These are phyloP conservation scores for Colletotrichum salicis DNA, from an alignment of 2,329 filamentous ascomycete genomes.

Conservation along the genomic window DNA sequence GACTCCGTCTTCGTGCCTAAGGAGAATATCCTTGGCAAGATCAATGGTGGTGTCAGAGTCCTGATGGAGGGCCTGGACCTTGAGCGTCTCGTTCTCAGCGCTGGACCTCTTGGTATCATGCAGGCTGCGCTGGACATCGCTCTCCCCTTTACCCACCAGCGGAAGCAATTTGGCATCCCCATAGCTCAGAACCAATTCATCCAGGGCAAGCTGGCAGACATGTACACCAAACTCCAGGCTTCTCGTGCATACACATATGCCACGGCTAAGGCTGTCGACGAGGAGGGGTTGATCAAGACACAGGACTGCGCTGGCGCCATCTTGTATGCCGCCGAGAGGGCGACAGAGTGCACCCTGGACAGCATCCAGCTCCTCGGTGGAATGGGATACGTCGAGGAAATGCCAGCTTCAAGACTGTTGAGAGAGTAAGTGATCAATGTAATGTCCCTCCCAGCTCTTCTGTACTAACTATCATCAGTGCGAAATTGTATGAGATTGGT, in stretches of 20 bases:
- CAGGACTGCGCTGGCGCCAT: slow-evolving; percentile 97
- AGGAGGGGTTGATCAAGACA: slow-evolving; percentile 77
- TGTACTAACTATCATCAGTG: slow-evolving; percentile 55
- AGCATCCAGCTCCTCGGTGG: slow-evolving; percentile 93
- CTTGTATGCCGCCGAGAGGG: slow-evolving; percentile 89
- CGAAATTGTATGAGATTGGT: slow-evolving; percentile 92
- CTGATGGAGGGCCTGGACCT: slow-evolving; percentile 97
- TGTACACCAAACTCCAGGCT: slow-evolving; percentile 94
- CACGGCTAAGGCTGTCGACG: slow-evolving; percentile 83
- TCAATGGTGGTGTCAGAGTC: slow-evolving; percentile 87
- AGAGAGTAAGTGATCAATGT: slow-evolving; percentile 64
- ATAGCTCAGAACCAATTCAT: slow-evolving; percentile 94
- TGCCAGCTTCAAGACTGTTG: slow-evolving; percentile 86
- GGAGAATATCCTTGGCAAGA: slow-evolving; percentile 80
- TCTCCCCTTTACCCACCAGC: slow-evolving; percentile 87
- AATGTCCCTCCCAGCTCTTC: background rate
- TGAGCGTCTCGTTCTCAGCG: slow-evolving; percentile 89
- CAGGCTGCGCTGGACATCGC: slow-evolving; percentile 87
- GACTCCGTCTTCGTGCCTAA: slow-evolving; percentile 89
- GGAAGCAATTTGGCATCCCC: slow-evolving; percentile 87
- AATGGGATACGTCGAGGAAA: slow-evolving; percentile 96
- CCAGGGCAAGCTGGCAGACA: slow-evolving; percentile 92
- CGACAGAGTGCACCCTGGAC: slow-evolving; percentile 87
- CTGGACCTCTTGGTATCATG: slow-evolving; percentile 94
- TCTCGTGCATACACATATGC: slow-evolving; percentile 87